Conservation (phyloP, 495 filamentous ascomycete species). For the Annulohypoxylon nitens region DNA sequence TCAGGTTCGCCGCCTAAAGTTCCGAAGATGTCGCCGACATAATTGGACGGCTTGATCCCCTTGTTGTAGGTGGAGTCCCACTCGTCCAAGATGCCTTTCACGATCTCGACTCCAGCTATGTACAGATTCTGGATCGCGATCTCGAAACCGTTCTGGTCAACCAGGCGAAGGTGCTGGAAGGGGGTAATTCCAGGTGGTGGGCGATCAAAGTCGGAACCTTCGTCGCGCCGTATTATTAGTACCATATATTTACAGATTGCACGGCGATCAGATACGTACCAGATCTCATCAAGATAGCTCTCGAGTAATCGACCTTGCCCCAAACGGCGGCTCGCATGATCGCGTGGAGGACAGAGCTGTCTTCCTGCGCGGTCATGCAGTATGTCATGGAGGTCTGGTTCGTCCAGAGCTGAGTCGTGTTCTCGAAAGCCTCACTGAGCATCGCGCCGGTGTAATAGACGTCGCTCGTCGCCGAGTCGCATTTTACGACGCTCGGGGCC, state of each 20-base stretch:
- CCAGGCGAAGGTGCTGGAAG: conserved; percentile 68
- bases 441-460: conserved; percentile 77
- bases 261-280: conserved; percentile 36
- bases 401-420: conserved; percentile 73
- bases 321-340: conserved; percentile 69
- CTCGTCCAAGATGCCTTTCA: conserved; percentile 71
- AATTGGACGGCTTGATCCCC: conserved; percentile 74
- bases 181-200: conserved; percentile 69
- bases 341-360: conserved; percentile 78
- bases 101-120: conserved; percentile 73
- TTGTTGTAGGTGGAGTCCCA: conserved; percentile 71
- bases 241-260: background rate
- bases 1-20: conserved; percentile 73
- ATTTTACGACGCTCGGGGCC: conserved; percentile 71
- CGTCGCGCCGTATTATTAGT: background rate
- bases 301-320: conserved; percentile 72
- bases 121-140: conserved; percentile 75
- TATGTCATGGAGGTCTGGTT: conserved; percentile 74
- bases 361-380: conserved; percentile 80
- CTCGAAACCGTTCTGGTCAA: conserved; percentile 70
- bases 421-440: conserved; percentile 73
- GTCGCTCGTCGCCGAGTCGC: conserved; percentile 77
- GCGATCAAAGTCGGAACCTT: conserved; percentile 77
- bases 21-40: conserved; percentile 80
- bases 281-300: conserved; percentile 80